Evolutionary conservation across 176 grass and related monocot species (phyloP).

Genomic region (Carex littledalei): DNA sequence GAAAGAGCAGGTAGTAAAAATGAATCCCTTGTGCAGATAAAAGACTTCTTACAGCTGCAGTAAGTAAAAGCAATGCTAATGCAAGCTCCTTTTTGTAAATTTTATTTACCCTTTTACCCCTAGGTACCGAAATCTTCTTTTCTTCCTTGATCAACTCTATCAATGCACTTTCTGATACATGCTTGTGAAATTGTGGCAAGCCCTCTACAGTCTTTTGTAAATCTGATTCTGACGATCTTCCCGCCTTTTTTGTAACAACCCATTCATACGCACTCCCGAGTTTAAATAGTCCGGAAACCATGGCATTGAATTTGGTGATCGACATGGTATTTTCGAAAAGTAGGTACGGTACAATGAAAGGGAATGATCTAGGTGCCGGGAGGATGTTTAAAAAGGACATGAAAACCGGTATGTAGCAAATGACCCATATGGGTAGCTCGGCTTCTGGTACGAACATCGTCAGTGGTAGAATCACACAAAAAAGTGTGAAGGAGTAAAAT

Average conservation of each 20-base stretch:
- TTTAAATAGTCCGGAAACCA: slow-evolving; percentile 71
- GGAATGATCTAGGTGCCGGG: slow-evolving; percentile 62
- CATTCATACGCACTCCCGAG: slow-evolving; percentile 75
- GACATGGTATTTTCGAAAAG: slow-evolving; percentile 91
- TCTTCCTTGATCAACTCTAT: slow-evolving; percentile 34
- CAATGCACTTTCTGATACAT: slow-evolving; percentile 38
- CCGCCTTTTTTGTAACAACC: slow-evolving; percentile 74
- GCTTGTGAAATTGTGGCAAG: slow-evolving; percentile 46
- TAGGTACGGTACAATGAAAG: slow-evolving; percentile 81
- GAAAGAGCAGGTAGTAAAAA: slow-evolving; percentile 86
- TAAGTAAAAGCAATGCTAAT: slow-evolving; percentile 65
- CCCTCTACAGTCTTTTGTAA: slow-evolving; percentile 26
- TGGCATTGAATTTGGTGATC: slow-evolving; percentile 82
- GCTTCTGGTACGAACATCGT: slow-evolving; percentile 85
- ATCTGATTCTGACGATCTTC: slow-evolving; percentile 63
- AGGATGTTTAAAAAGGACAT: slow-evolving; percentile 76
- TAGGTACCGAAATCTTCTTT: slow-evolving; percentile 8
- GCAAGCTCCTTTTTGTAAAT: slow-evolving; percentile 75
- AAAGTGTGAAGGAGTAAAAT: slow-evolving; percentile 85
- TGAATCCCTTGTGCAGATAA: slow-evolving; percentile 76
- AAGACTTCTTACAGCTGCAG: slow-evolving; percentile 56
- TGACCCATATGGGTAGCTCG: slow-evolving; percentile 66
- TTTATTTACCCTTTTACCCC: slow-evolving; percentile 47
- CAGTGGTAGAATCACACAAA: slow-evolving; percentile 73
- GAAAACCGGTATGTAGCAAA: slow-evolving; percentile 66